These are phyloP conservation scores for Rhizophagus prolifer DNA, from an alignment of 192 early-diverging fungal species.

Conservation along the genomic window DNA sequence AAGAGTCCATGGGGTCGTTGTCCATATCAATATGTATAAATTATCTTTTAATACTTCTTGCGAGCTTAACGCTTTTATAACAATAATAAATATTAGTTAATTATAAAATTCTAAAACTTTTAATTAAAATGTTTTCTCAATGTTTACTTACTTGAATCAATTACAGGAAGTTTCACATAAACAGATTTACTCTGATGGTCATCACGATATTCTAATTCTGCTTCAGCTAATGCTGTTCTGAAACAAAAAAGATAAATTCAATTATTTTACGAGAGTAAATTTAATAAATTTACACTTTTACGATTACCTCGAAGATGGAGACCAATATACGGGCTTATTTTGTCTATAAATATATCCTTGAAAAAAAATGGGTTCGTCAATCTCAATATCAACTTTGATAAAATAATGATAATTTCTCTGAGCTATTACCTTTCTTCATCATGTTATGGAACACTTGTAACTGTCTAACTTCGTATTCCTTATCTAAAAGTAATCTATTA, in stretches of 20 bases:
- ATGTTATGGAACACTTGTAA: slow-evolving; percentile 69
- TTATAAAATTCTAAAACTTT: no score
- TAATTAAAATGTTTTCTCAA: no score
- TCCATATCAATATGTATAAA: slow-evolving; percentile 64
- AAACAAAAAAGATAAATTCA: background rate
- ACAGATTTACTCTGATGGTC: slow-evolving; percentile 69
- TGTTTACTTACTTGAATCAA: slow-evolving; percentile 47
- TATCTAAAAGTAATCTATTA: slow-evolving; percentile 39
- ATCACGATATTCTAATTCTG: slow-evolving; percentile 78
- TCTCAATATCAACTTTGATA: background rate
- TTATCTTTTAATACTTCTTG: slow-evolving; percentile 25
- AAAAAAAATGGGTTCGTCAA: background rate
- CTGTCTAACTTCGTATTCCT: slow-evolving; percentile 72
- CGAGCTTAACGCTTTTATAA: no score
- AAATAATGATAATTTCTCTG: background rate
- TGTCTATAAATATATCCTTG: slow-evolving; percentile 72
- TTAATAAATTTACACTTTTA: background rate
- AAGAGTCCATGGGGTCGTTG: slow-evolving; percentile 81
- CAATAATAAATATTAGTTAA: no score
- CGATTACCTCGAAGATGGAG: slow-evolving; percentile 65
- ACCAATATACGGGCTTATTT: slow-evolving; percentile 83
- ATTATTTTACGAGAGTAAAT: background rate
- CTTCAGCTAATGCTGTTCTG: slow-evolving; percentile 75
- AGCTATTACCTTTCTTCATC: slow-evolving; percentile 58
- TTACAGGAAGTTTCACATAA: slow-evolving; percentile 66